Evolutionary conservation across 805 yeast genomes (phyloP).

Genomic region (Danielozyma ontarioensis): DNA sequence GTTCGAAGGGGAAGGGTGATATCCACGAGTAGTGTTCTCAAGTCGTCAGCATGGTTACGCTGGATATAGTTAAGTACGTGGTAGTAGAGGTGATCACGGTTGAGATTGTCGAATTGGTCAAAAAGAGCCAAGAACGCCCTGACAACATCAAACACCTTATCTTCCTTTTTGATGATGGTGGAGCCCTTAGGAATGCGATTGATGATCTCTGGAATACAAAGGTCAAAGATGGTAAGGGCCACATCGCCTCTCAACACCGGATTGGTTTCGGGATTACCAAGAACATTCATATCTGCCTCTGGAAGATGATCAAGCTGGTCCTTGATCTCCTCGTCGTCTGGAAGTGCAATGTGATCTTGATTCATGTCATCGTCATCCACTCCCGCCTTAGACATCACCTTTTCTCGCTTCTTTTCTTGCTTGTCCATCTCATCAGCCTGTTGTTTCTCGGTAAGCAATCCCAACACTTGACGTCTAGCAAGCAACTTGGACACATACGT

Average conservation of each 20-base stretch:
- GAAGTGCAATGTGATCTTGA: constrained; percentile 39
- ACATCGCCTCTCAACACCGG: constrained; percentile 58
- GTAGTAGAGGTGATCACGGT: constrained; percentile 59
- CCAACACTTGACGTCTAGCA: constrained; percentile 77
- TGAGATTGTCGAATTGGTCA: constrained; percentile 64
- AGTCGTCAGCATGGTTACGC: constrained; percentile 32
- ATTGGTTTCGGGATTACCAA: constrained; percentile 81
- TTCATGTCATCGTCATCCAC: constrained; percentile 25
- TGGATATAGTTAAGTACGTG: constrained; percentile 59
- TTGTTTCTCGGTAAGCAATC: constrained; percentile 68
- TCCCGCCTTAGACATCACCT: constrained; percentile 31
- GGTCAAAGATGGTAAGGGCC: constrained; percentile 37
- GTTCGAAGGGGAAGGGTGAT: constrained; percentile 65
- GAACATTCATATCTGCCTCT: constrained; percentile 77
- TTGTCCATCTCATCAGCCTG: constrained; percentile 45
- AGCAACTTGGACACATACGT: constrained; percentile 78
- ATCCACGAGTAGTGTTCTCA: constrained; percentile 46
- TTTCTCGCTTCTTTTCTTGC: constrained; percentile 26
- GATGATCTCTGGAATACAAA: constrained; percentile 27
- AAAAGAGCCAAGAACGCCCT: constrained; percentile 48
- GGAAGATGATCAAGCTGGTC: constrained; percentile 70
- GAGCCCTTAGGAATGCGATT: constrained; percentile 20
- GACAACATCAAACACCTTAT: constrained; percentile 36
- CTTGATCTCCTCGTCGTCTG: constrained; percentile 49
- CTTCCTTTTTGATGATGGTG: constrained; percentile 24